Base-by-base conservation (phyloP, 1,139 yeast species). In the Candida tunisiensis region DNA sequence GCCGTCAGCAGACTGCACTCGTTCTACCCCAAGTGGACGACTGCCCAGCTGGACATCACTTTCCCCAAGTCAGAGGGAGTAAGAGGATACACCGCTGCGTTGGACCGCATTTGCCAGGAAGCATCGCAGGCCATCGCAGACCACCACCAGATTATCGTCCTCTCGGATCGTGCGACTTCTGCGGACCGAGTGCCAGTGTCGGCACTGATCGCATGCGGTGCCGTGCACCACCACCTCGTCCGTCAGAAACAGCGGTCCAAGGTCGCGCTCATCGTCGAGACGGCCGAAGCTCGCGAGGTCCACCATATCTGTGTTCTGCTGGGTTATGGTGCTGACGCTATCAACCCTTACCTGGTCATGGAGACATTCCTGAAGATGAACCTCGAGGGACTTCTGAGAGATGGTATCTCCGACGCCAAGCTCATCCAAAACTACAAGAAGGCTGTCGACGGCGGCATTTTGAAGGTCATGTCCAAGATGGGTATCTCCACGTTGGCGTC, bases 391-490 rank as follows among this genome's bases (percentile, higher is more conserved):
- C 62, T 88, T 42, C 61, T 85, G 39, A 65, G 69, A 36, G 67
- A 57, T 25, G 51, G 56, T 11, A 51, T 78, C 32, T 49, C 72
- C 21, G 72, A 72, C 35, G 68, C 65, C 20, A 51, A 65, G 39
- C 64, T 83, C 36, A 54, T 85, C 37, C 61, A 60, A 30, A 85
- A 88, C 60, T 88, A 80, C 60, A 77, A 74, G 51, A 61, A 68
- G 38, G 74, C 95, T 12, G 63, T 79, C 35, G 93, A 85, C 49
- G 74, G 83, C 32, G 96, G 96, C 55, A 75, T 88, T 40, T 62
- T 82, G 47, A 88, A 88, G 60, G 95, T 88, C 35, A 88, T 88
- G 98, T 80, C 95, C 25, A 88, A 88, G 64, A 88, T 88, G 96
- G 98, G 98, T 64, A 88, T 88, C 44, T 85, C 96, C 21, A 88